phyloP scores from a whole-genome alignment of 2,329 filamentous ascomycete genomes.

The Drechslerella coelobrocha region DNA sequence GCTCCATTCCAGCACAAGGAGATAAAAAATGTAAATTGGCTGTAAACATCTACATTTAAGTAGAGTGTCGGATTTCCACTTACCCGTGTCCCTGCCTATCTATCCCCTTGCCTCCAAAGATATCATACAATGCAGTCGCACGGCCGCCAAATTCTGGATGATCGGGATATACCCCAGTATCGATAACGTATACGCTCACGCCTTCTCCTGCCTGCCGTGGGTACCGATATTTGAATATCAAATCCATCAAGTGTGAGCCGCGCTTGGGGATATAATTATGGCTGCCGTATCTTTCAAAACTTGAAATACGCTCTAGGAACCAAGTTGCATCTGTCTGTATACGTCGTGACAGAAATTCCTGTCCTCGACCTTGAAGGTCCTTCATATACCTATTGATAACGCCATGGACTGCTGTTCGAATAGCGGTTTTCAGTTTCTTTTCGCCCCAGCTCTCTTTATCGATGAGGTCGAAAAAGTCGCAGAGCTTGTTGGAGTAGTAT shows the following conservation, averaged over 20 bases:
- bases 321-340: no score
- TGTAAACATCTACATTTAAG: no score
- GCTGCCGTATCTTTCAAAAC: background rate
- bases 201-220: slow-evolving; percentile 56
- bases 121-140: slow-evolving; percentile 49
- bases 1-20: background rate
- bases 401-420: no score
- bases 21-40: slow-evolving; percentile 60
- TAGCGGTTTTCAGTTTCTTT: no score
- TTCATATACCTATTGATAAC: no score
- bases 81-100: slow-evolving; percentile 57
- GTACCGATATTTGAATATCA: slow-evolving; percentile 55
- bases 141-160: slow-evolving; percentile 54
- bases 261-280: background rate
- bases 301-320: slow-evolving; percentile 7
- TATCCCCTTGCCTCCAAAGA: slow-evolving; percentile 54
- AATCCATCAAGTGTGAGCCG: background rate
- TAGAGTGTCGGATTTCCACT: no score
- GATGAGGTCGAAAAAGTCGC: no score
- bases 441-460: no score
- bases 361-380: background rate
- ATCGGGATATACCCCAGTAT: slow-evolving; percentile 59
- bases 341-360: no score
- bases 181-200: slow-evolving; percentile 62
- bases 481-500: no score